Conservation (phyloP, 2,329 filamentous ascomycete genomes). For the Beauveria caledonica region DNA sequence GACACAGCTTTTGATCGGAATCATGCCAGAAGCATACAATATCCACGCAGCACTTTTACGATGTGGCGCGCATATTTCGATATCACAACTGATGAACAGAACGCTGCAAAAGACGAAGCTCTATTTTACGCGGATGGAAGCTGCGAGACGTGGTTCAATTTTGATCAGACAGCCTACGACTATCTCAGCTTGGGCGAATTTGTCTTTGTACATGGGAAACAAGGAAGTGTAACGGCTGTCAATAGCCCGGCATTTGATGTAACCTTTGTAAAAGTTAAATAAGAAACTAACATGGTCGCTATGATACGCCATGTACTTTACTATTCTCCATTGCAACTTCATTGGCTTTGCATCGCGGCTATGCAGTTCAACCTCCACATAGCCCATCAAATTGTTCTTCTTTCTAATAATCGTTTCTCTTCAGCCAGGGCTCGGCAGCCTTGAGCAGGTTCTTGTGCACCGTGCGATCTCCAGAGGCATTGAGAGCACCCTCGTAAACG, state of each 20-base stretch:
- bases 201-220: slow-evolving; percentile 1
- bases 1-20: neutral
- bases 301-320: too few relatives aligned
- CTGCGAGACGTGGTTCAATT: slow-evolving; percentile 11
- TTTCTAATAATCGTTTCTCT: slow-evolving; percentile 29
- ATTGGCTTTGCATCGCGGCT: too few relatives aligned
- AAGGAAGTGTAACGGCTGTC: slow-evolving; percentile 5
- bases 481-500: slow-evolving; percentile 27
- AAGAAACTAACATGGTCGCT: neutral
- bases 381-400: neutral
- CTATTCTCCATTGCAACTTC: neutral
- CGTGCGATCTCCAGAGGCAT: slow-evolving; percentile 27
- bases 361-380: neutral
- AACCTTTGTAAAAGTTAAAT: neutral
- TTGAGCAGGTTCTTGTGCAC: slow-evolving; percentile 33
- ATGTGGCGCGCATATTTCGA: slow-evolving; percentile 9
- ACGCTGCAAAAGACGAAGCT: neutral
- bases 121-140: slow-evolving; percentile 9
- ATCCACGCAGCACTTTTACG: neutral
- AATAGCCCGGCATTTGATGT: slow-evolving; percentile 5
- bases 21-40: neutral
- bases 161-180: slow-evolving; percentile 7
- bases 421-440: slow-evolving; percentile 31
- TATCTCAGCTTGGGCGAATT: slow-evolving; percentile 9
- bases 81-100: neutral